Conservation (phyloP, 257 asterid species). For the Solanum neorickii region DNA sequence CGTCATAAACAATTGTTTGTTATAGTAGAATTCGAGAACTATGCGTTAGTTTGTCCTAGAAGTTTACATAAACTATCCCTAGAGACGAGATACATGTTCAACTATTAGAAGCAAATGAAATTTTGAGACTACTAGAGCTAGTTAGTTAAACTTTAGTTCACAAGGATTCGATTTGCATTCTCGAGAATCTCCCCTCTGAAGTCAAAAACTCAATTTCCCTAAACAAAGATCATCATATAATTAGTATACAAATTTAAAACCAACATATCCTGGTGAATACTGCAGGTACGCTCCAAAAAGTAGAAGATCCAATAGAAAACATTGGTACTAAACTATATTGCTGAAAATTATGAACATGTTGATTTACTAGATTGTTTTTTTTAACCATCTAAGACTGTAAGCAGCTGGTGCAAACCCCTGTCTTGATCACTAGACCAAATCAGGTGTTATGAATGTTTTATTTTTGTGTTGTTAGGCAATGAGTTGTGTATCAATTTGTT, state of each 20-base stretch:
- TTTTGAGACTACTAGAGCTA: not conserved
- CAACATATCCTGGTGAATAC: not conserved
- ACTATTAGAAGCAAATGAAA: not conserved
- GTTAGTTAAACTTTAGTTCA: not conserved
- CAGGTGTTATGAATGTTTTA: slow-evolving; percentile 40
- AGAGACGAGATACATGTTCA: not conserved
- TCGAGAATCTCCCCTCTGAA: not conserved
- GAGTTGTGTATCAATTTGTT: not conserved
- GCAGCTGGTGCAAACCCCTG: slow-evolving; percentile 89
- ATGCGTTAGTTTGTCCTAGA: not conserved
- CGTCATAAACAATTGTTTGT: not conserved
- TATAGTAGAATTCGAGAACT: not conserved
- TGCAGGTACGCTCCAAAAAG: not conserved
- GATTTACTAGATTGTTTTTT: not conserved
- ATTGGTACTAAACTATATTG: slow-evolving; percentile 65
- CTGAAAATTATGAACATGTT: not conserved
- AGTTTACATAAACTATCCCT: not conserved
- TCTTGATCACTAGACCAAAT: slow-evolving; percentile 79
- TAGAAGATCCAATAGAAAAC: slow-evolving; percentile 96
- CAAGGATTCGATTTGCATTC: not conserved
- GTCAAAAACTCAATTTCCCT: not conserved
- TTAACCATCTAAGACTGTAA: not conserved
- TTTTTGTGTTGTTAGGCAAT: not conserved
- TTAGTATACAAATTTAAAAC: not conserved
- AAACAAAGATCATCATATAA: not conserved